Base-by-base conservation (phyloP, 768 basidiomycete species). In the Fibroporia radiculosa region DNA sequence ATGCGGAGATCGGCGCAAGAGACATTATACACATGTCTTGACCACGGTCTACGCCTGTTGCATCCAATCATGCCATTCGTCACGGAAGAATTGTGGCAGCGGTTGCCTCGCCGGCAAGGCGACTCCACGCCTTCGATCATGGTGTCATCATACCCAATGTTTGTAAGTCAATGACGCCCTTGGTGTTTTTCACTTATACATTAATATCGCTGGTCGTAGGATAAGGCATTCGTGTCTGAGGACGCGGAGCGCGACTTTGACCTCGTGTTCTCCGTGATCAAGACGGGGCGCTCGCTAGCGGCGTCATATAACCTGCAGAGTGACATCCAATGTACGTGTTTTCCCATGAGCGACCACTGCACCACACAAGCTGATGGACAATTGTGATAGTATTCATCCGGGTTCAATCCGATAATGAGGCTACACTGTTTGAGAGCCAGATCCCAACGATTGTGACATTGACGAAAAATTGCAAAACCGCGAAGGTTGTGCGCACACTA, bases 1-100 rank as follows among this genome's bases (percentile, higher is more conserved):
- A 78, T 74, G 7, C 80, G 82, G 29, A 72, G 69, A 40, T 98
- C 93, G 10, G 88, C 95, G 3, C 93, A 96, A 59, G 90, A 98
- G 66, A 98, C 95, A 0, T 68, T 99, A 28, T 96, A 97, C 64
- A 93, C 85, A 6, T 95, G 92, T 61, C 74, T 99, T 31, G 96
- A 99, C 56, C 67, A 82, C 48, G 96, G 93, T 8, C 71, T 99
- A 42, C 80, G 84, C 16, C 71, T 99, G 2, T 72, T 98, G 1
- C 96, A 98, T 63, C 96, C 96, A 0, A 93, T 98, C 70, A 99
- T 98, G 96, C 96, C 96, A 1, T 99, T 87, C 64, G 89, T 99
- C 25, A 97, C 96, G 3, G 96, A 99, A 66, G 96, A 98, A 63
- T 69, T 99, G 10, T 99, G 96, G 96, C 96, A 99, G 62, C 80